These are phyloP conservation scores for Stylonectria norvegica DNA, from an alignment of 2,329 filamentous ascomycete species.

Conservation along the genomic window DNA sequence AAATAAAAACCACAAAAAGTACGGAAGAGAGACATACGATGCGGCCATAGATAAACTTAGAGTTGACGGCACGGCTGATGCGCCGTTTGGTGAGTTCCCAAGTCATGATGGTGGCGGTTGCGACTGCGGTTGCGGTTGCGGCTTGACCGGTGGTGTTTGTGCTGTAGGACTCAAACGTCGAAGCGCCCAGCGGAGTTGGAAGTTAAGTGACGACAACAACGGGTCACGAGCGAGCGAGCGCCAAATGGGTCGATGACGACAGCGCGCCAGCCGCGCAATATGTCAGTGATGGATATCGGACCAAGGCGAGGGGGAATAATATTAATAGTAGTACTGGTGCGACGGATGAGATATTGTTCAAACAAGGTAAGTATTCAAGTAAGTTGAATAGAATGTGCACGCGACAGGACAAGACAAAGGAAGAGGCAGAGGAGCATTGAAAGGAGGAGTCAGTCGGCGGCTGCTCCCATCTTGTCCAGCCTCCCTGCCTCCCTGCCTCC, in stretches of 20 bases:
- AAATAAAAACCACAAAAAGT: slow-evolving; percentile 5
- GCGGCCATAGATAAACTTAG: slow-evolving; percentile 68
- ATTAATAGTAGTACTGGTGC: too few relatives aligned
- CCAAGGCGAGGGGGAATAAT: too few relatives aligned
- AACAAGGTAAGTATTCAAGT: too few relatives aligned
- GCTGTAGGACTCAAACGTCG: neutral
- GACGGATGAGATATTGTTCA: too few relatives aligned
- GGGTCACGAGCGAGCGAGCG: neutral
- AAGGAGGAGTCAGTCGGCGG: too few relatives aligned
- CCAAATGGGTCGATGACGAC: neutral
- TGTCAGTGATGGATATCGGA: too few relatives aligned
- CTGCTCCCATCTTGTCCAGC: too few relatives aligned
- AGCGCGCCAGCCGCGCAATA: too few relatives aligned
- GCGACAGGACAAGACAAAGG: too few relatives aligned
- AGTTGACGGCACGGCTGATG: slow-evolving; percentile 59
- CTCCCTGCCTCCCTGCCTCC: too few relatives aligned
- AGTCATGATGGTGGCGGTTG: slow-evolving; percentile 41
- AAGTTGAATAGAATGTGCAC: too few relatives aligned
- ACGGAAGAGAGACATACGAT: slow-evolving; percentile 55
- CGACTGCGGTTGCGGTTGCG: neutral
- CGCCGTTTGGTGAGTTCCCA: slow-evolving; percentile 59
- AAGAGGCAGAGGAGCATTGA: too few relatives aligned
- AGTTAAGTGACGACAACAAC: neutral
- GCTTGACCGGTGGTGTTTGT: neutral
- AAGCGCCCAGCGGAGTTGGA: neutral